phyloP scores from a whole-genome alignment of 495 filamentous ascomycete species.

The Talaromyces trachyspermus region DNA sequence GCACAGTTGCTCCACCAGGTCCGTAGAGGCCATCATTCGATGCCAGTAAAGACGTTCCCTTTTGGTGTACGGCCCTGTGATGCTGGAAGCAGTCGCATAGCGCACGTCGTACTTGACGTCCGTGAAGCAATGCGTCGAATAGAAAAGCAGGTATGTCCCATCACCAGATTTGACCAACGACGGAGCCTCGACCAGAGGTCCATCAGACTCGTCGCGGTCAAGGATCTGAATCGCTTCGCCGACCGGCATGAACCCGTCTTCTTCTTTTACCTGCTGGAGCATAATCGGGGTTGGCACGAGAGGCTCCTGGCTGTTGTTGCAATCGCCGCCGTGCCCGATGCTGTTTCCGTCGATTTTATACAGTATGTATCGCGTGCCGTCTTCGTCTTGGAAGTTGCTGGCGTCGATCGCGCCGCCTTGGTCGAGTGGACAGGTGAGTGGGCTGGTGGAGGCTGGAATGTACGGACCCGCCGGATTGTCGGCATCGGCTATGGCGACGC shows the following conservation, averaged over 20 bases:
- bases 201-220: constrained; percentile 47
- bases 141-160: constrained; percentile 54
- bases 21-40: constrained; percentile 35
- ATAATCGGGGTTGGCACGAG: constrained; percentile 49
- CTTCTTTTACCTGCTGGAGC: constrained; percentile 45
- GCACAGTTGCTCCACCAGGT: constrained; percentile 47
- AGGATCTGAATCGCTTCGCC: constrained; percentile 47
- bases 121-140: constrained; percentile 51
- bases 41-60: constrained; percentile 27
- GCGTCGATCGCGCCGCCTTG: constrained; percentile 55
- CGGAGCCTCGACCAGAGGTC: constrained; percentile 57
- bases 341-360: constrained; percentile 61
- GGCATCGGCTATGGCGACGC: constrained; percentile 35
- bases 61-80: constrained; percentile 43
- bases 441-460: constrained; percentile 25
- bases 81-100: constrained; percentile 40
- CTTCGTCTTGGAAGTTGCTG: constrained; percentile 42
- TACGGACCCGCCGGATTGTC: constrained; percentile 44
- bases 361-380: constrained; percentile 48
- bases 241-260: constrained; percentile 43
- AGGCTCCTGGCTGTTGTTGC: constrained; percentile 45
- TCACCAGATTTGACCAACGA: constrained; percentile 36
- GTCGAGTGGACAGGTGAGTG: constrained; percentile 43
- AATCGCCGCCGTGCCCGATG: constrained; percentile 48
- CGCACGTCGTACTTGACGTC: constrained; percentile 46